Base-by-base conservation (phyloP, 768 basidiomycete genomes). In the Symmetrospora coprosmae region DNA sequence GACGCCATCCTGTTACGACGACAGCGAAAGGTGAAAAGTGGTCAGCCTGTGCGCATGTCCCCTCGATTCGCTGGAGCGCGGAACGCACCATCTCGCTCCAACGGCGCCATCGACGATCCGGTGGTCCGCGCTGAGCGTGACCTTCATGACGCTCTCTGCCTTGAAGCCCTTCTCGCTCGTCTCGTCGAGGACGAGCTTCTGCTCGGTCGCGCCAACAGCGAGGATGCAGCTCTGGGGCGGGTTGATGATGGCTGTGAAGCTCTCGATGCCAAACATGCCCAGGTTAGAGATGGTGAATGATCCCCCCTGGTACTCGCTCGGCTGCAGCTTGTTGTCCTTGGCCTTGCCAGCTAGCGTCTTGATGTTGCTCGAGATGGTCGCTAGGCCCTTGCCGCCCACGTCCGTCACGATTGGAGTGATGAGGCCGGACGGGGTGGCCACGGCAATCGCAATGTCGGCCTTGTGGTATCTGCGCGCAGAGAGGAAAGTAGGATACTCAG, bases 241-340 rank as follows among this genome's bases (percentile, higher is more conserved):
- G 78, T 99, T 99, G 80, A 99, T 92, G 76, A 99, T 97, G 46
- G 94, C 94, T 14, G 91, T 96, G 75, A 99, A 99, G 56, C 82
- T 80, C 62, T 72, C 69, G 69, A 96, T 81, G 64, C 86, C 91
- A 71, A 79, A 94, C 94, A 99, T 99, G 74, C 94, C 94, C 58
- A 99, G 79, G 76, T 99, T 99, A 62, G 94, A 99, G 72, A 99
- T 87, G 41, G 94, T 97, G 77, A 99, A 97, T 13, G 91, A 87
- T 48, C 94, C 94, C 55, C 94, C 94, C 82, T 99, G 92, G 77
- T 97, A 99, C 73, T 99, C 92, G 55, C 84, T 77, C 25, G 92
- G 94, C 71, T 84, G 79, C 61, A 99, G 79, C 76, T 96, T 99
- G 64, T 91, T 90, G 67, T 97, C 94, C 49, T 92, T 83, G 30